These are phyloP conservation scores for Potentilla sterilis DNA, from an alignment of 306 rosid genomes.

Conservation along the genomic window DNA sequence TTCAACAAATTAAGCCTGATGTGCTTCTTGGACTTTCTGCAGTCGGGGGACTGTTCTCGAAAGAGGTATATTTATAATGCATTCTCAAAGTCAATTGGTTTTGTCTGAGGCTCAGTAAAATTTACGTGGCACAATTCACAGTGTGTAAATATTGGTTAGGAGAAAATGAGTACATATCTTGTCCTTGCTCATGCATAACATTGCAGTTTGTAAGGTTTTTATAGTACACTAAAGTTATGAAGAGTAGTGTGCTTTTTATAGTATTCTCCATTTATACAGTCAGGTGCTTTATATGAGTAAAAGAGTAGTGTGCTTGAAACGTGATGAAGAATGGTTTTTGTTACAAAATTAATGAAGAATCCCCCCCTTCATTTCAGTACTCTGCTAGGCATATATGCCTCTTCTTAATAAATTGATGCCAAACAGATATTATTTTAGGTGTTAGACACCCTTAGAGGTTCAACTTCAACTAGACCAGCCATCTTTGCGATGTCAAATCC, in stretches of 20 bases:
- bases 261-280: not conserved
- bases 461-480: constrained; percentile 98
- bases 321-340: not conserved
- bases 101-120: not conserved
- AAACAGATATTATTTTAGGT: constrained; percentile 50
- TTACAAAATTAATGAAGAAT: not conserved
- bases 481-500: constrained; percentile 99
- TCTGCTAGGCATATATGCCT: not conserved
- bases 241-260: too few species aligned
- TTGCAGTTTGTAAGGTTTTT: not conserved
- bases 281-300: not conserved
- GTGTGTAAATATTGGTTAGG: not conserved
- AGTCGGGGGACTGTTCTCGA: constrained; percentile 94
- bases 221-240: not conserved
- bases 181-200: not conserved
- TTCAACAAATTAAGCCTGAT: constrained; percentile 91
- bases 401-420: constrained; percentile 25
- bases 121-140: not conserved
- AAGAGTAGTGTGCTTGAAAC: not conserved
- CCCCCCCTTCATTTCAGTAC: not conserved
- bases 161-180: not conserved
- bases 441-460: constrained; percentile 80
- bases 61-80: constrained; percentile 55
- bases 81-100: constrained; percentile 7
- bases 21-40: constrained; percentile 99